These are phyloP conservation scores for Leccinum fuscescens DNA, from an alignment of 1,284 basidiomycete genomes.

Conservation along the genomic window DNA sequence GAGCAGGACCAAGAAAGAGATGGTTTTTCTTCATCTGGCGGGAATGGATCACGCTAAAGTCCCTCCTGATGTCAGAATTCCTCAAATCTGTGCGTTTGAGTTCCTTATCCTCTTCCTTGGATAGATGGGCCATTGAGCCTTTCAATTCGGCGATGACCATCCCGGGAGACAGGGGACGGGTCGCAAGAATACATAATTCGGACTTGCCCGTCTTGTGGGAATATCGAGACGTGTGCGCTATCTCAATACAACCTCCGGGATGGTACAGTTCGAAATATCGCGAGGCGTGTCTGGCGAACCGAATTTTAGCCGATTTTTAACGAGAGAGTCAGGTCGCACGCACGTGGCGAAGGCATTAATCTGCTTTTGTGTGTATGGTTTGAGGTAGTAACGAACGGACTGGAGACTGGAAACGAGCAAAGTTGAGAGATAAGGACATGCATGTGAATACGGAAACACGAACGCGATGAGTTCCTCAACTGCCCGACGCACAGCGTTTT, in stretches of 20 bases:
- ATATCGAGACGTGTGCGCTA: conserved; percentile 83
- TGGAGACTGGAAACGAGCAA: conserved; percentile 48
- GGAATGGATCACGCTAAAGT: conserved; percentile 91
- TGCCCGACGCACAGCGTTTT: conserved; percentile 58
- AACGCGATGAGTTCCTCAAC: conserved; percentile 74
- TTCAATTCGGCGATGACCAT: conserved; percentile 78
- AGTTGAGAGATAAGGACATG: conserved; percentile 18
- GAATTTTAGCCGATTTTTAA: conserved; percentile 26
- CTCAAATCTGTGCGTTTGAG: conserved; percentile 71
- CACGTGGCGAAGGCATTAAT: conserved; percentile 87
- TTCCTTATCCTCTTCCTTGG: conserved; percentile 78
- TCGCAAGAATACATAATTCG: conserved; percentile 87
- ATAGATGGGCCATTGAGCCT: conserved; percentile 83
- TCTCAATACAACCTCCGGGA: conserved; percentile 80
- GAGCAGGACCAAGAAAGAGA: conserved; percentile 87
- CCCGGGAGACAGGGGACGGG: conserved; percentile 67
- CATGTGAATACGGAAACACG: conserved; percentile 34
- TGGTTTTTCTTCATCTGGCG: conserved; percentile 90
- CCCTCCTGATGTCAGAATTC: conserved; percentile 73
- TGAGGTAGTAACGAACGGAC: conserved; percentile 72
- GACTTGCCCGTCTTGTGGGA: conserved; percentile 84
- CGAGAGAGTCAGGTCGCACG: conserved; percentile 37
- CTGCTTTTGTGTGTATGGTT: conserved; percentile 70
- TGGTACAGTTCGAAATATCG: conserved; percentile 84
- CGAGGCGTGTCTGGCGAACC: conserved; percentile 66